Conservation (phyloP, 2,329 filamentous ascomycete species). For the Alternaria sp. region DNA sequence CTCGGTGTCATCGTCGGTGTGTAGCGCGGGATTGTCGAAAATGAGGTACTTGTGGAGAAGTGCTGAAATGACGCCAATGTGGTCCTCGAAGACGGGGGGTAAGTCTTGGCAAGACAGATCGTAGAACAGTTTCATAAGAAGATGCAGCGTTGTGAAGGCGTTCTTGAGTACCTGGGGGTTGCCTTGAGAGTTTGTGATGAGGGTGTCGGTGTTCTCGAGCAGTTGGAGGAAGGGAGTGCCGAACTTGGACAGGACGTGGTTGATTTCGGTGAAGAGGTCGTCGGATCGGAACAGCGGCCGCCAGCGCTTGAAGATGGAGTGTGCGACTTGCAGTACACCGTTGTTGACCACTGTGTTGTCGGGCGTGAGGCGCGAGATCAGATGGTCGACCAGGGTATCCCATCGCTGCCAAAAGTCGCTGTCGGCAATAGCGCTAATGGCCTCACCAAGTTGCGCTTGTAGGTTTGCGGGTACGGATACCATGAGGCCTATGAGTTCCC, state of each 20-base stretch:
- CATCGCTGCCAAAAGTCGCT: constrained; percentile 96
- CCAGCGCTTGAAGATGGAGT: constrained; percentile 98
- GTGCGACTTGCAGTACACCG: constrained; percentile 94
- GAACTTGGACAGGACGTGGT: constrained; percentile 90
- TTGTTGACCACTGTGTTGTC: constrained; percentile 86
- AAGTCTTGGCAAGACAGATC: constrained; percentile 98
- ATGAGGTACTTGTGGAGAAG: constrained; percentile 92
- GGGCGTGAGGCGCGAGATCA: constrained; percentile 84
- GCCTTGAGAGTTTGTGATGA: constrained; percentile 75
- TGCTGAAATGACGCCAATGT: constrained; percentile 76
- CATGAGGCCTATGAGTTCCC: constrained; percentile 95
- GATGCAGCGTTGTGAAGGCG: constrained; percentile 84
- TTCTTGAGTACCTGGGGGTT: constrained; percentile 78
- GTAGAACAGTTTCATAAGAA: constrained; percentile 91
- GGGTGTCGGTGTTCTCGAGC: constrained; percentile 74
- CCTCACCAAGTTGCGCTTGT: constrained; percentile 93
- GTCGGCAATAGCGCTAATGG: constrained; percentile 96
- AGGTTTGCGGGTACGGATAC: constrained; percentile 86
- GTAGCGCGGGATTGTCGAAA: constrained; percentile 84
- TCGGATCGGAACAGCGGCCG: constrained; percentile 92
- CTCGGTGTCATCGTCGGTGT: constrained; percentile 89
- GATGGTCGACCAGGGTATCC: constrained; percentile 94
- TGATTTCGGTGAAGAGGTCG: constrained; percentile 92
- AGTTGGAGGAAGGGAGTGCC: constrained; percentile 82
- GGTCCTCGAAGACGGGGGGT: constrained; percentile 91